Evolutionary conservation across 768 basidiomycete genomes (phyloP).

Genomic region (Hericium erinaceus): DNA sequence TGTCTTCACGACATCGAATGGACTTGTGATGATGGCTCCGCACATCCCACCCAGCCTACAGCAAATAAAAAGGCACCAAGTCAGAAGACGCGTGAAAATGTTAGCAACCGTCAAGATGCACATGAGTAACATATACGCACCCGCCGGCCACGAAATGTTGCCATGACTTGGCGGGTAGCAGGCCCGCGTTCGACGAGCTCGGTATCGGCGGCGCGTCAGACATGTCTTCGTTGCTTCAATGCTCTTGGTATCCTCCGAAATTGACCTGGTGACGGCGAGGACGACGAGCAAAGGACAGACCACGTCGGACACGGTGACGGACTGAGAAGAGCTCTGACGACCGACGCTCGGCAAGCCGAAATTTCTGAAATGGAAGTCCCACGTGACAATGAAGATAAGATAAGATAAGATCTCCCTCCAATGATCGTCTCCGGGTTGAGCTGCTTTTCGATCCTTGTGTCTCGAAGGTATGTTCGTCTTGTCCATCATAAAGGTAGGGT

Average conservation of each 20-base stretch:
- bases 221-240: not conserved
- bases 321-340: not conserved
- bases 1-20: conserved; percentile 98
- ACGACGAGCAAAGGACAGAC: conserved; percentile 12
- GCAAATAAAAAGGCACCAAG: not conserved
- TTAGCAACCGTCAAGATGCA: no score
- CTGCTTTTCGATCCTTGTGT: not conserved
- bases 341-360: not conserved
- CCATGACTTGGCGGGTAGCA: conserved; percentile 71
- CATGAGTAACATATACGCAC: conserved; percentile 33
- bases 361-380: not conserved
- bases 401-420: conserved; percentile 5
- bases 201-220: conserved; percentile 10
- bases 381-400: conserved; percentile 12
- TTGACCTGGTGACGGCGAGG: no score
- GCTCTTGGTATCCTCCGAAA: no score
- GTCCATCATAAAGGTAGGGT: conserved; percentile 25
- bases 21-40: conserved; percentile 92
- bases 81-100: no score
- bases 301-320: not conserved
- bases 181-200: conserved; percentile 11
- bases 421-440: not conserved
- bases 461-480: conserved; percentile 25
- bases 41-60: conserved; percentile 91
- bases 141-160: conserved; percentile 82